Evolutionary conservation across 139 green algal species (phyloP), one percentile per base, ranked within the genome.

Genomic region (Auxenochlorella protothecoides): DNA sequence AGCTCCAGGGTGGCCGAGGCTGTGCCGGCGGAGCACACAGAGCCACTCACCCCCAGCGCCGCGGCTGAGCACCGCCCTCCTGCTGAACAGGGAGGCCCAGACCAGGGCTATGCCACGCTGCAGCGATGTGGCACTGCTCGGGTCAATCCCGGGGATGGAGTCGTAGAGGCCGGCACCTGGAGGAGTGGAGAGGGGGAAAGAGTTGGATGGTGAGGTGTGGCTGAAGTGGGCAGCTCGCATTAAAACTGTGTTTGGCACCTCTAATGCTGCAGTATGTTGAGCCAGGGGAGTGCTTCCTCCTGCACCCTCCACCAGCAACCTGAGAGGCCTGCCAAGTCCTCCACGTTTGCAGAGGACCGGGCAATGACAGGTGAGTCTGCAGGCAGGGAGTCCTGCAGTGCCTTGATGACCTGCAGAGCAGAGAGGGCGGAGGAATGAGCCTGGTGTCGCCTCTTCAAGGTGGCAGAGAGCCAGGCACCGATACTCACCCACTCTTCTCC

Each of bases 81-180:
- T 76, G 9, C 88, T 92, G 87, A 91, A 96, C 6, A 97, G 83
- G 4, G 86, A 95, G 14, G 93, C 91, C 94, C 94, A 98, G 71
- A 99, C 94, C 8, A 70, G 70, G 4, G 77, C 63, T 12, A 96
- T 75, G 8, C 86, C 89, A 13, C 68, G 71, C 13, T 70, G 74
- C 53, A 97, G 68, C 2, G 85, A 86, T 16, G 72, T 70, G 1
- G 67, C 52, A 70, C 89, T 68, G 15, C 68, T 56, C 6, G 78
- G 64, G 14, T 73, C n/a, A 13, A 96, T 74, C 75, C 91, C 90
- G 15, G 83, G 80, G 11, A 97, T 79, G 54, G 82, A 92, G n/a
- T 99, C 94, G 77, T 99, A 98, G 72, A 99, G 86, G 3, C 94
- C 94, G 5, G 93, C 92, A 7, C 86, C 91, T 52, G 81, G 52